Percentiles rank a stretch among this genome's conserved stretches.
Conservation (phyloP, 2,329 filamentous ascomycete genomes). For the Pestalotiopsis sp. region DNA sequence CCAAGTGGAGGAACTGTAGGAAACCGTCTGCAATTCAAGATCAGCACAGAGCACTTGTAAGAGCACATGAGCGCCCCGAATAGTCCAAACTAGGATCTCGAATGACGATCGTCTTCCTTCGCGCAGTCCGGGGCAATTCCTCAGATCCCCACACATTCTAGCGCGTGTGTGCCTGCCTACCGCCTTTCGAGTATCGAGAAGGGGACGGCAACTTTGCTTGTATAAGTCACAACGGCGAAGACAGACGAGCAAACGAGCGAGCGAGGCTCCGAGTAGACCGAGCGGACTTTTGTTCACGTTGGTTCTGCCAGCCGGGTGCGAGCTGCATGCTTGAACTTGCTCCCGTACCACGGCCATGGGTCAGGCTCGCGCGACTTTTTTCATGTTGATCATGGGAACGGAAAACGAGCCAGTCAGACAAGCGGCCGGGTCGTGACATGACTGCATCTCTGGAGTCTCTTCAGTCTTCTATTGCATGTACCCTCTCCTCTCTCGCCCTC, state of each 20-base stretch:
- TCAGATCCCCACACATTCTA: background rate
- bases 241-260: background rate
- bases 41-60: background rate
- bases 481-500: background rate
- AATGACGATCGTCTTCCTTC: constrained; percentile 15
- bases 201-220: background rate
- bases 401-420: constrained; percentile 6
- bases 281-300: background rate
- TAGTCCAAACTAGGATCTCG: constrained; percentile 8
- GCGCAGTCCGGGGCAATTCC: background rate
- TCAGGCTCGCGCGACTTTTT: background rate
- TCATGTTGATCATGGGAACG: constrained; percentile 7
- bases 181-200: background rate
- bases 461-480: background rate
- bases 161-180: background rate
- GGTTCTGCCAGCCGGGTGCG: background rate
- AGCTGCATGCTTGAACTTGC: background rate
- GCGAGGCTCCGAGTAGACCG: background rate
- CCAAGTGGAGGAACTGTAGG: background rate
- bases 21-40: background rate
- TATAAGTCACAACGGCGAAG: background rate
- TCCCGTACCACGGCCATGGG: constrained; percentile 1
- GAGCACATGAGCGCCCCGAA: constrained; percentile 8
- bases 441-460: constrained; percentile 1
- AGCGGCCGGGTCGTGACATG: background rate